Percentiles rank a stretch among this genome's conserved stretches.
phyloP scores from a whole-genome alignment of 441 rosid species.

The Brassica hybrid region DNA sequence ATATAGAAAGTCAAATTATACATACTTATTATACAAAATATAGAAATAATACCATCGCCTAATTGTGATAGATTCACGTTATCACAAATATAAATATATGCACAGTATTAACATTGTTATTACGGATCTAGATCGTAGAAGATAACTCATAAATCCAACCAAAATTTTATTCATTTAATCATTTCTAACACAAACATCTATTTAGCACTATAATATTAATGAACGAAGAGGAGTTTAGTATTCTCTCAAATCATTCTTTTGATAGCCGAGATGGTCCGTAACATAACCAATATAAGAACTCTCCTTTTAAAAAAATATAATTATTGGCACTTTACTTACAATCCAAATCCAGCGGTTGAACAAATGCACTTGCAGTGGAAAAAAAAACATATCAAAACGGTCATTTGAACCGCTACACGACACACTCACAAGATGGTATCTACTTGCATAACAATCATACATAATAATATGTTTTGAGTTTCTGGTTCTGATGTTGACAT shows the following conservation, averaged over 20 bases:
- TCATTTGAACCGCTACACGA: background rate
- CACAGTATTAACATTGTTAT: background rate
- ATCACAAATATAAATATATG: background rate
- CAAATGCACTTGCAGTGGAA: background rate
- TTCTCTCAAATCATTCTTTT: background rate
- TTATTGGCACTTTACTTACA: constrained; percentile 34
- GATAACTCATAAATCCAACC: background rate
- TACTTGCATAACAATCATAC: constrained; percentile 21
- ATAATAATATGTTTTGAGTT: constrained; percentile 13
- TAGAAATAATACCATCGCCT: background rate
- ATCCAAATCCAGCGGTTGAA: background rate
- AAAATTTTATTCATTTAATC: no score
- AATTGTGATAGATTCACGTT: background rate
- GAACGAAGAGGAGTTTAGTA: background rate
- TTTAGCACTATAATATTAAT: no score
- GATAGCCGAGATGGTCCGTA: background rate
- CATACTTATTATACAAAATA: background rate
- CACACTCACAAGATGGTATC: background rate
- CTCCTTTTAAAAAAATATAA: background rate
- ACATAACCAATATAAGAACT: background rate
- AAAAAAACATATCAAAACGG: constrained; percentile 6
- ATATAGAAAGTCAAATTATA: background rate
- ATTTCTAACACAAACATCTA: no score
- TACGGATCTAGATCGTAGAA: background rate
- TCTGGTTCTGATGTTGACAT: constrained; percentile 7